A percentile compares a stretch with the other conserved stretches of the same genome.
Conservation (phyloP, 2,329 filamentous ascomycete genomes). For the Parastagonospora avenae region DNA sequence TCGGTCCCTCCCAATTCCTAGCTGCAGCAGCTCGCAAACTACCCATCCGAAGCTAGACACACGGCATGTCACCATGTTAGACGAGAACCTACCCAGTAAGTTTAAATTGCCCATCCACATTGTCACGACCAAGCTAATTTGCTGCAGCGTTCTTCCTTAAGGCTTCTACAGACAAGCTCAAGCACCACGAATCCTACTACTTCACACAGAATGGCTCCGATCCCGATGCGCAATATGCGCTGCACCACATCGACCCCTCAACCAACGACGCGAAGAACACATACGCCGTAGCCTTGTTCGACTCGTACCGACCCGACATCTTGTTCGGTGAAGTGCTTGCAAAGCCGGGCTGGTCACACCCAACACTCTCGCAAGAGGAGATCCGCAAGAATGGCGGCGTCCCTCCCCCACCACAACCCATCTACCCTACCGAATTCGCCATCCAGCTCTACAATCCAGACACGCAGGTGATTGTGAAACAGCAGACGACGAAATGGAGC, state of each 20-base stretch:
- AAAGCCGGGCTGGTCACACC: constrained; percentile 83
- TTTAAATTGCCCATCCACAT: not conserved
- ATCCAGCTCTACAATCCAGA: constrained; percentile 95
- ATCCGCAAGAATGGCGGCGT: constrained; percentile 71
- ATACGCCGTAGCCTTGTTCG: constrained; percentile 85
- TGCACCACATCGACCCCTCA: constrained; percentile 76
- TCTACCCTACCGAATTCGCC: constrained; percentile 78
- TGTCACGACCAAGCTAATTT: constrained; percentile 44
- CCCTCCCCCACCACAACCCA: constrained; percentile 69
- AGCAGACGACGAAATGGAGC: constrained; percentile 78
- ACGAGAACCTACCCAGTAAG: constrained; percentile 85
- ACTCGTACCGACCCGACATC: constrained; percentile 78
- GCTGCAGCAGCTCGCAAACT: not conserved
- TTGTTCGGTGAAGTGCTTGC: constrained; percentile 87
- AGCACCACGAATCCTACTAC: constrained; percentile 60
- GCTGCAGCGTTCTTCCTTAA: constrained; percentile 64
- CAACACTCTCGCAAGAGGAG: constrained; percentile 79
- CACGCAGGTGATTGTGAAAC: constrained; percentile 73
- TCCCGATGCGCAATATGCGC: constrained; percentile 76
- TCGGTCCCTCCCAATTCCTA: not conserved
- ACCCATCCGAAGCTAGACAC: not conserved
- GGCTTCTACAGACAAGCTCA: constrained; percentile 54
- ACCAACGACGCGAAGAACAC: constrained; percentile 74
- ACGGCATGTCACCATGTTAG: constrained; percentile 67
- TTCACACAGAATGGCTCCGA: constrained; percentile 78